phyloP scores from a whole-genome alignment of 352 stramenopile genomes.

The Pythium brachiatum region DNA sequence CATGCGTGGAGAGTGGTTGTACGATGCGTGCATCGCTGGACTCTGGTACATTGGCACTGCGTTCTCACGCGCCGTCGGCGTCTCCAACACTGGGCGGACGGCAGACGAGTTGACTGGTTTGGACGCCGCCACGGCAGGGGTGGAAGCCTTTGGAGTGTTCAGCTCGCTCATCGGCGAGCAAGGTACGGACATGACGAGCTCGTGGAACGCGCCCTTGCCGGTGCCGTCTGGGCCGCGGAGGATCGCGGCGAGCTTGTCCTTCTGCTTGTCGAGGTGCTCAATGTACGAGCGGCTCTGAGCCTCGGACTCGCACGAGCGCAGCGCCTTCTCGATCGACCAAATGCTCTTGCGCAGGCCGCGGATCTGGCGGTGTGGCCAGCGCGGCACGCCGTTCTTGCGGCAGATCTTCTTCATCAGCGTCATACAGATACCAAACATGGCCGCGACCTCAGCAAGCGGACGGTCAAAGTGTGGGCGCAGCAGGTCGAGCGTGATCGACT shows the following conservation, averaged over 20 bases:
- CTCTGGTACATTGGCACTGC: background rate
- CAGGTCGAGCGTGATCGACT: conserved; percentile 73
- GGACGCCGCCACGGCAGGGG: background rate
- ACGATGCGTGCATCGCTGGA: conserved; percentile 14
- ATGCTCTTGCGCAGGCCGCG: conserved; percentile 72
- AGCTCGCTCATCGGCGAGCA: conserved; percentile 53
- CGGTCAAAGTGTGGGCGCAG: conserved; percentile 75
- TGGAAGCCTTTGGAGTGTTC: conserved; percentile 29
- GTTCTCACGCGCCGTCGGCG: background rate
- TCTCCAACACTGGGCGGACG: background rate
- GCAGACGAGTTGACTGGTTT: conserved; percentile 7
- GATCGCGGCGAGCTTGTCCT: conserved; percentile 67
- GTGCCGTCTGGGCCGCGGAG: conserved; percentile 51
- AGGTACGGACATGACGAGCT: conserved; percentile 54
- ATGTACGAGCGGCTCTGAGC: conserved; percentile 63
- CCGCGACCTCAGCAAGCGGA: conserved; percentile 65
- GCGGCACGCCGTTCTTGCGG: conserved; percentile 69
- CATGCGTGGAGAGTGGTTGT: conserved; percentile 19
- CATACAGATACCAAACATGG: conserved; percentile 80
- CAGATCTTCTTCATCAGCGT: conserved; percentile 87
- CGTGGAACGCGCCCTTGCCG: conserved; percentile 52
- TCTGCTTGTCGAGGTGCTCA: conserved; percentile 71
- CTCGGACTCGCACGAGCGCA: conserved; percentile 64
- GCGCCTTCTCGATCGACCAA: conserved; percentile 76
- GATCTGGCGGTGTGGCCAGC: conserved; percentile 76